Evolutionary conservation across 73 alveolate genomes (phyloP), one percentile per base, ranked within the genome.

Genomic region (Paraurostyla sp.): DNA sequence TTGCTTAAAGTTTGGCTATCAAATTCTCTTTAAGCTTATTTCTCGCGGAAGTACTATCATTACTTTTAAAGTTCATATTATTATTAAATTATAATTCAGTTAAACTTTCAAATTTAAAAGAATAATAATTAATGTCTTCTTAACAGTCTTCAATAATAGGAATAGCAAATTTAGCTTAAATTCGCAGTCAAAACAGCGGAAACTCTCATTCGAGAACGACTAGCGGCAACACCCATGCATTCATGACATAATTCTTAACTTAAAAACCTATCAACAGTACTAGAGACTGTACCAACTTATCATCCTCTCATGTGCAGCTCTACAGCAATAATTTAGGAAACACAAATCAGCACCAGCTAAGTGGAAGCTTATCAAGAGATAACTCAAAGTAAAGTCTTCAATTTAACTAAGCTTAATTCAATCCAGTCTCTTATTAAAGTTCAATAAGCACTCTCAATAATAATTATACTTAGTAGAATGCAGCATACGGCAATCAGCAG

Each of bases 111-210:
- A 65, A 65, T 38, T 65, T 65, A 38, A 65, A 65, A 35, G 46
- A 3, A 65, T 38, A 38, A 30, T 22, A 65, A 73, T 43, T 16
- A 36, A 73, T 73, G 65, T 73, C 86, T 73, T 73, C 86, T 33
- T 73, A 73, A 73, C 86, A 73, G 32, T 36, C 71, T 22, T 56
- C 9, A 23, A 11, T 20, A 25, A 1, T 25, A 27, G 48, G 32
- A 3, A 9, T 45, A 6, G 71, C 65, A 6, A 27, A 27, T 43
- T 25, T 73, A 29, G 71, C 71, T 46, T 46, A 20, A 45, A 45
- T 73, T n/a, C 35, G 59, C 6, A 40, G n/a, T 35, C 7, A 48
- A 23, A 73, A 73, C 46, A n/a, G 30, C 11, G 48, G 71, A 3
- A 73, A 48, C 50, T 0, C 50, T 33, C 86, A 73, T 49, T 33